Base-by-base conservation (phyloP, 495 filamentous ascomycete genomes). In the Lasiosphaeris hirsuta region DNA sequence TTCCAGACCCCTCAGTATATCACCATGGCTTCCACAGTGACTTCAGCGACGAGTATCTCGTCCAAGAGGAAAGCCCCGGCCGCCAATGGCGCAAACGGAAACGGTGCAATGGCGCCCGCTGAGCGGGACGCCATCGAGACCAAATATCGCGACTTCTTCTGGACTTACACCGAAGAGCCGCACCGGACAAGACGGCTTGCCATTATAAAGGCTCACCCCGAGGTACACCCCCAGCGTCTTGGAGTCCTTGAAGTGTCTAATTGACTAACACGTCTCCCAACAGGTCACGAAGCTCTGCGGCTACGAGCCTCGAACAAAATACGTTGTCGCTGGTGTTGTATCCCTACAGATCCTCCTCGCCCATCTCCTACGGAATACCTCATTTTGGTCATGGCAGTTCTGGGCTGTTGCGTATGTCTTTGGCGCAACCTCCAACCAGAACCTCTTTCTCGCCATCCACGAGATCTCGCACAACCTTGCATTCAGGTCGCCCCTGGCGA, bases 101-200 rank as follows among this genome's bases (percentile, higher is more conserved):
- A 59, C 40, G 58, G 51, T 18, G 45, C 54, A 19, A 17, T 38
- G 23, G 49, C 59, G 1, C 14, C 49, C 18, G 58, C 52, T 6
- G 44, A 63, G 40, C 34, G 54, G 53, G 69, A 73, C 30, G 67
- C 72, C 11, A 56, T 74, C 60, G 76, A 78, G 58, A 62, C 67
- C 17, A 72, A 69, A 46, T 72, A 76, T 63, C 70, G 71, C 45
- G 77, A 84, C 69, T 84, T 84, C 69, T 81, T 91, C 72, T 96
- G 96, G 95, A 96, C 95, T 30, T 97, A 97, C 64, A 96, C 94
- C 8, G 95, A 99, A 75, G 95, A 99, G 74, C 95, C 95, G 42
- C 95, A 99, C 73, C 83, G 90, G 57, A 93, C 94, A 40, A 76
- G 95, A 65, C 81, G 95, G 54, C 79, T 89, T 55, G 90, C 91